Evolutionary conservation across 2,329 filamentous ascomycete genomes (phyloP).

Genomic region (Stylonectria norvegica): DNA sequence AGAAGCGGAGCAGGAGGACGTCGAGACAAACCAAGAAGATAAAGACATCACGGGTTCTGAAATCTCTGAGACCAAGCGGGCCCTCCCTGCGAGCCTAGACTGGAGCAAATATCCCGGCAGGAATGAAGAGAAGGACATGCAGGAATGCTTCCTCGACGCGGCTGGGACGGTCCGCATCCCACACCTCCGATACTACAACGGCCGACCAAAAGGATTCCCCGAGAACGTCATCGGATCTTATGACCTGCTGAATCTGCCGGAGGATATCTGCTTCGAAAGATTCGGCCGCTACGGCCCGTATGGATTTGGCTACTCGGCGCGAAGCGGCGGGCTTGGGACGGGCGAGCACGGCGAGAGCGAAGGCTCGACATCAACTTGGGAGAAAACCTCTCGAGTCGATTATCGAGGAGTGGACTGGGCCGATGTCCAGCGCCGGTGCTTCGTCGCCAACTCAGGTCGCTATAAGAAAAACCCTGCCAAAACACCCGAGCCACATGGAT

Average conservation of each 20-base stretch:
- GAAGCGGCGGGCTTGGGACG: constrained; percentile 77
- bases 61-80: too few species aligned
- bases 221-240: constrained; percentile 85
- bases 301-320: constrained; percentile 78
- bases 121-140: constrained; percentile 49
- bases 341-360: constrained; percentile 81
- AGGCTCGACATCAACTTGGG: constrained; percentile 77
- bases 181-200: constrained; percentile 67
- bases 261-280: constrained; percentile 90
- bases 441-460: constrained; percentile 64
- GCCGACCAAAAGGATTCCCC: constrained; percentile 80
- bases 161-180: constrained; percentile 65
- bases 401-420: constrained; percentile 77
- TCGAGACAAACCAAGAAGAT: constrained; percentile 12
- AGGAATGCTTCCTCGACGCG: constrained; percentile 76
- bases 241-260: constrained; percentile 69
- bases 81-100: constrained; percentile 28
- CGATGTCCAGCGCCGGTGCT: constrained; percentile 71
- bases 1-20: constrained; percentile 10
- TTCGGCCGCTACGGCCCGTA: constrained; percentile 88
- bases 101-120: constrained; percentile 35
- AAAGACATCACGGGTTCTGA: constrained; percentile 10
- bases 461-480: constrained; percentile 53
- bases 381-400: constrained; percentile 66
- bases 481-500: constrained; percentile 45